A percentile compares a stretch with the other conserved stretches of the same genome.
Evolutionary conservation across 2,329 filamentous ascomycete genomes (phyloP).

Genomic region (Phialemoniopsis sp.): DNA sequence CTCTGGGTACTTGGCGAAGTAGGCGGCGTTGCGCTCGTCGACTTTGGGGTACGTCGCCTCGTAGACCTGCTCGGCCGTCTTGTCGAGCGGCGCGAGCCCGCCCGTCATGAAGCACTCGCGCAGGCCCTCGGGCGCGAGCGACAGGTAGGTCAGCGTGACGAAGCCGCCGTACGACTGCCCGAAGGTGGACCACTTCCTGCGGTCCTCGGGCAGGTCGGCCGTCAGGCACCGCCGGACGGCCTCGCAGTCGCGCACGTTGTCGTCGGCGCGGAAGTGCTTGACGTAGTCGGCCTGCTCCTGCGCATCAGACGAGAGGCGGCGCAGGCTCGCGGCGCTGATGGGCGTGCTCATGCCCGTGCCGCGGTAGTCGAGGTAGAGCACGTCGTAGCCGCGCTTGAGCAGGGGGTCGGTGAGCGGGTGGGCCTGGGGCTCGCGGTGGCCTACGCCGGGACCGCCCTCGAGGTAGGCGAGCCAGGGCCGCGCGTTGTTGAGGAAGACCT

Average conservation of each 20-base stretch:
- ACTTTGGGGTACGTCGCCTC: conserved; percentile 65
- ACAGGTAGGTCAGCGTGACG: conserved; percentile 78
- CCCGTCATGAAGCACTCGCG: conserved; percentile 82
- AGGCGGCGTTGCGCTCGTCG: conserved; percentile 67
- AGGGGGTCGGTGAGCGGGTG: conserved; percentile 66
- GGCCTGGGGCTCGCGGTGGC: conserved; percentile 71
- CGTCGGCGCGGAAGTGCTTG: conserved; percentile 82
- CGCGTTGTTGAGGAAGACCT: conserved; percentile 1
- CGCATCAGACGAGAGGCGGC: conserved; percentile 52
- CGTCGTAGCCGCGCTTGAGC: conserved; percentile 77
- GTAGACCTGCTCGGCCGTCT: conserved; percentile 72
- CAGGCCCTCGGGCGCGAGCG: conserved; percentile 71
- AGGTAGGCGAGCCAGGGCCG: conserved; percentile 61
- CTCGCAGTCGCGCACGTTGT: conserved; percentile 84
- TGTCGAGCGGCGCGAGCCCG: conserved; percentile 74
- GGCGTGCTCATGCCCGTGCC: conserved; percentile 84
- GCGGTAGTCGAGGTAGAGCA: conserved; percentile 84
- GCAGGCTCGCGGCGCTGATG: conserved; percentile 69
- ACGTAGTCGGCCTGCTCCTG: conserved; percentile 75
- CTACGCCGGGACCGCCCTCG: conserved; percentile 81
- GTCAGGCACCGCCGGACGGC: conserved; percentile 76
- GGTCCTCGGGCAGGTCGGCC: conserved; percentile 60
- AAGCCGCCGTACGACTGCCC: conserved; percentile 94
- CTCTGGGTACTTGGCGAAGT: conserved; percentile 82
- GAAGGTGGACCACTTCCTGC: conserved; percentile 78